These are phyloP conservation scores for Arthroderma uncinatum DNA, from an alignment of 2,329 filamentous ascomycete species.

Conservation along the genomic window DNA sequence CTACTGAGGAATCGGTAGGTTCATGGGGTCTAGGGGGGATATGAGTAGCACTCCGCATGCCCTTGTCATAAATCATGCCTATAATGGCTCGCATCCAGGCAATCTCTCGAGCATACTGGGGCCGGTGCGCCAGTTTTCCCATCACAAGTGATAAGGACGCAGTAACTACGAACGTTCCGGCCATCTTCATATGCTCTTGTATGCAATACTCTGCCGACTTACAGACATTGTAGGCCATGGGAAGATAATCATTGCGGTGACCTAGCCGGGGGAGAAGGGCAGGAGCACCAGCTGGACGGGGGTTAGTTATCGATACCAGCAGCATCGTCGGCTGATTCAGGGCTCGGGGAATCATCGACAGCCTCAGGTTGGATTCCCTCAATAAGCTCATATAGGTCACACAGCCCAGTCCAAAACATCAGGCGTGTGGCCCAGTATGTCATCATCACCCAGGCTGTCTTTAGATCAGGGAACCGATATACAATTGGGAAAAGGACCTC, in stretches of 20 bases:
- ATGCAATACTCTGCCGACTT: constrained; percentile 27
- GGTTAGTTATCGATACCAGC: no score
- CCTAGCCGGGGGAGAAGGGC: constrained; percentile 18
- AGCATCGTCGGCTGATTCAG: no score
- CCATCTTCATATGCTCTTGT: constrained; percentile 17
- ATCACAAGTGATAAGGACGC: background rate
- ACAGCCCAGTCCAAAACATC: constrained; percentile 28
- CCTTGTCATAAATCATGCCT: no score
- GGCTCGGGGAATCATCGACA: background rate
- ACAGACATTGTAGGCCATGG: constrained; percentile 25
- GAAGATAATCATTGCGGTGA: constrained; percentile 19
- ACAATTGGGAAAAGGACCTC: constrained; percentile 22
- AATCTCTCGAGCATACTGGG: background rate
- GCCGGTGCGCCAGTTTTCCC: background rate
- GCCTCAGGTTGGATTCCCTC: constrained; percentile 11
- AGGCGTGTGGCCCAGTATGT: constrained; percentile 25
- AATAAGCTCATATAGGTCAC: constrained; percentile 23
- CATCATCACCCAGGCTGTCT: constrained; percentile 21
- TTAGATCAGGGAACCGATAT: constrained; percentile 22
- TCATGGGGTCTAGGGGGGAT: no score
- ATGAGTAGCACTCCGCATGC: no score
- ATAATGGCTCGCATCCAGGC: background rate
- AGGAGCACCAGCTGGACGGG: no score
- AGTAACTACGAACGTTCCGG: constrained; percentile 8
- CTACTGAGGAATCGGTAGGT: no score